Percentiles rank a stretch among this genome's conserved stretches.
Conservation (phyloP, 2,329 filamentous ascomycete genomes). For the Colletotrichum acutatum region DNA sequence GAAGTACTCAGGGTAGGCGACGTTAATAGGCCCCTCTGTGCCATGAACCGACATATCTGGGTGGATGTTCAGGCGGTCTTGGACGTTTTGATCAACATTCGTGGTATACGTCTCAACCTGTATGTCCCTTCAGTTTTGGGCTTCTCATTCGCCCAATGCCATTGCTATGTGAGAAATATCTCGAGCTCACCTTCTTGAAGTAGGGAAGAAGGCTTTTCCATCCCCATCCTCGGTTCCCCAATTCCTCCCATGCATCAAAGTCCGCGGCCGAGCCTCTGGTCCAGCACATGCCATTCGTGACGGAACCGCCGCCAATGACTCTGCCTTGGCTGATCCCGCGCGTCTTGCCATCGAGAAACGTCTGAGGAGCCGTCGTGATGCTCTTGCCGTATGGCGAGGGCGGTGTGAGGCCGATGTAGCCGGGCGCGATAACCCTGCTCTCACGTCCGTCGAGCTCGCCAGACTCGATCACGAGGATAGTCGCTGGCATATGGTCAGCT, state of each 20-base stretch:
- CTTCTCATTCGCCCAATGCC: rapidly evolving
- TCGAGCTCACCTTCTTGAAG: conserved; percentile 54
- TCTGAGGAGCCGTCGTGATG: conserved; percentile 44
- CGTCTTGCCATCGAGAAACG: conserved; percentile 46
- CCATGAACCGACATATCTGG: conserved; percentile 46
- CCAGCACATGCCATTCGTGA: conserved; percentile 55
- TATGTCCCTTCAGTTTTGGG: not conserved
- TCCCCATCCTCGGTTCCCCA: conserved; percentile 55
- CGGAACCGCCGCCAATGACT: conserved; percentile 52
- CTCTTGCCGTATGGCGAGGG: conserved; percentile 42
- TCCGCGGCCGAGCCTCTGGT: conserved; percentile 51
- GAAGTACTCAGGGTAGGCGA: conserved; percentile 50
- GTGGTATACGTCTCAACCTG: conserved; percentile 51
- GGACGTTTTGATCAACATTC: conserved; percentile 38
- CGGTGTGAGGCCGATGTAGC: conserved; percentile 34
- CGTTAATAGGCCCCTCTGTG: conserved; percentile 47
- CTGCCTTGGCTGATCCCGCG: conserved; percentile 49
- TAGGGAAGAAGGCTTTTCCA: conserved; percentile 59
- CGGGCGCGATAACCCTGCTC: conserved; percentile 35
- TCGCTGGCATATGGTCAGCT: conserved; percentile 22
- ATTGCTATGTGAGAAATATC: rapidly evolving
- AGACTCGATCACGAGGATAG: conserved; percentile 37
- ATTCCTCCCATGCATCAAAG: conserved; percentile 54
- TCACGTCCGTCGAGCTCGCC: conserved; percentile 35
- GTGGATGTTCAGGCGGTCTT: conserved; percentile 40